Base-by-base conservation (phyloP, 1,139 yeast genomes). In the Blastobotrys serpentis region DNA sequence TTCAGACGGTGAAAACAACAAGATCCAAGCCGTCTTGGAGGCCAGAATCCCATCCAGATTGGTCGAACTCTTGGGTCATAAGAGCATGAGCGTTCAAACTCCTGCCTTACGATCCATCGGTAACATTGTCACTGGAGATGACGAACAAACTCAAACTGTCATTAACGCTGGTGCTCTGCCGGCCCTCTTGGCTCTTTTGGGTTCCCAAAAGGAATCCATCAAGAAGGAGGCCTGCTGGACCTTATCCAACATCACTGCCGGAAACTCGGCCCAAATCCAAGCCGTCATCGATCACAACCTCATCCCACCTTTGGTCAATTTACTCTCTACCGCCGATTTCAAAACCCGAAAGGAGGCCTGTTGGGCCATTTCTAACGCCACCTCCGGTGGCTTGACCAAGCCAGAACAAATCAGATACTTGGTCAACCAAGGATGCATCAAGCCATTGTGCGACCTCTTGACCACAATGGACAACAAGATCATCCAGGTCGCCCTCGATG, bases 191-290 rank as follows among this genome's bases (percentile, higher is more conserved):
- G 87, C 87, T 47, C 76, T 94, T 58, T 77, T 92, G 59, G 75
- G 81, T 57, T 86, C 96, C 43, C 80, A 89, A 54, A 89, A 89
- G 74, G 98, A 92, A 67, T 82, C 94, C 19, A 86, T 92, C 61
- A 83, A 95, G 66, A 92, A 92, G 69, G 98, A 94, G 72, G 95
- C 98, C 6, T 90, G 98, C 75, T 92, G 98, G 98, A 92, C 98
- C 36, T 82, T 92, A 58, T 89, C 98, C 50, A 92, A 92, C 72
- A 89, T 92, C 64, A 92, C 98, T 40, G 98, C 98, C 30, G 98
- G 98, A 62, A 92, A 88, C 69, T 74, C 90, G 26, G 90, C 86
- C 56, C 98, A 92, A 75, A 89, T 92, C 63, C 97, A 92, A 73
- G 92, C 97, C 3, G 98, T 92, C 47, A 89, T 92, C 63, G 96